A percentile compares a stretch with the other conserved stretches of the same genome.
Conservation (phyloP, 2,329 filamentous ascomycete genomes). For the Neoscytalidium dimidiatum region DNA sequence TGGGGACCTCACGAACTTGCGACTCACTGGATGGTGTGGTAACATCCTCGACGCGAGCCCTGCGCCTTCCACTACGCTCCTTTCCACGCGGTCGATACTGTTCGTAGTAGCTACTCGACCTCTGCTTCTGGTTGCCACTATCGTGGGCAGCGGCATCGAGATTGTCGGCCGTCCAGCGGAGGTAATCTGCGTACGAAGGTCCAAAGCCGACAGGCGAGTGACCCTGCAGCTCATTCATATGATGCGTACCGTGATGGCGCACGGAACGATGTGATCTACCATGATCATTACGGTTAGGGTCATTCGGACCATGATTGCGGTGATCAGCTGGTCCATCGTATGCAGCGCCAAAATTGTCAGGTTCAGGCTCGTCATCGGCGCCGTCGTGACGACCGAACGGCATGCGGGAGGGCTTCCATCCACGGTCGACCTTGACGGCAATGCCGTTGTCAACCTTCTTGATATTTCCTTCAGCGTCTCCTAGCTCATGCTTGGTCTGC, state of each 20-base stretch:
- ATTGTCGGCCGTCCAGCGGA: not conserved
- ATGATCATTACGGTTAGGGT: not conserved
- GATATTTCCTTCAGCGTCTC: not conserved
- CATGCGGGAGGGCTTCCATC: not conserved
- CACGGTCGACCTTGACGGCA: not conserved
- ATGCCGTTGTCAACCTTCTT: not conserved
- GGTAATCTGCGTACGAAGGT: not conserved
- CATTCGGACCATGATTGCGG: not conserved
- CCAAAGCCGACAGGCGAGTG: not conserved
- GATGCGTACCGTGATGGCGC: not conserved
- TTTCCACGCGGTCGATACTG: not conserved
- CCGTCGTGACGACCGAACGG: not conserved
- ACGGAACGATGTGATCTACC: not conserved
- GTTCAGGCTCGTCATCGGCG: not conserved
- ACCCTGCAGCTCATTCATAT: not conserved
- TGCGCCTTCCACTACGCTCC: not conserved
- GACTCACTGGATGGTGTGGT: not conserved
- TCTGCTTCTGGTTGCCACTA: not conserved
- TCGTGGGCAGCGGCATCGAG: not conserved
- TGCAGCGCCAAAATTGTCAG: not conserved
- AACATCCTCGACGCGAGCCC: not conserved
- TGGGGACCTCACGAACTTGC: not conserved
- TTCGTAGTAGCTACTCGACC: constrained; percentile 5
- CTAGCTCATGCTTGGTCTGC: not conserved
- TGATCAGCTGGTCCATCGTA: constrained; percentile 1